Percentiles rank a stretch among this genome's conserved stretches.
These are phyloP conservation scores for Pleurotus pulmonarius DNA, from an alignment of 768 basidiomycete genomes.

Conservation along the genomic window DNA sequence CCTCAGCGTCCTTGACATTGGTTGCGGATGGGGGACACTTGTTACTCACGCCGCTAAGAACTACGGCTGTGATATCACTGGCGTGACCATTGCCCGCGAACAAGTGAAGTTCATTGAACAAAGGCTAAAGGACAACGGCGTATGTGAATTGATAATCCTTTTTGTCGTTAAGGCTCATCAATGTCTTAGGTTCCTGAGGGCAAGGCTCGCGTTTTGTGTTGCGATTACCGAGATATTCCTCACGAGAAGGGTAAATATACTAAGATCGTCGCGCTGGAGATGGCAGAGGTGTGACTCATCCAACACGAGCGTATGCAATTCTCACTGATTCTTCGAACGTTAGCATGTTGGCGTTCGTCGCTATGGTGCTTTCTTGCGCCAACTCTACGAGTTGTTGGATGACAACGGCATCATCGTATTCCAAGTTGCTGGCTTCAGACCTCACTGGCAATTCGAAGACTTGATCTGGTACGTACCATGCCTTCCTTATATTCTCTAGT, in stretches of 20 bases:
- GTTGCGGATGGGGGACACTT: conserved; percentile 97
- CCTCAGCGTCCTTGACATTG: conserved; percentile 70
- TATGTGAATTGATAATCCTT: conserved; percentile 16
- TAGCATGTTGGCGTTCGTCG: conserved; percentile 95
- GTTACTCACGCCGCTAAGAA: conserved; percentile 95
- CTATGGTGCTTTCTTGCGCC: conserved; percentile 82
- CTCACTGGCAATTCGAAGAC: conserved; percentile 98
- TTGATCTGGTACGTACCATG: conserved; percentile 69
- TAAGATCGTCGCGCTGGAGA: conserved; percentile 95
- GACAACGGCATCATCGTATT: conserved; percentile 94
- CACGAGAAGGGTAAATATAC: conserved; percentile 69
- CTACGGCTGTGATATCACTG: conserved; percentile 93
- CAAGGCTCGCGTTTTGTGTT: conserved; percentile 87
- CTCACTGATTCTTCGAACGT: background rate
- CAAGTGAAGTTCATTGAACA: conserved; percentile 92
- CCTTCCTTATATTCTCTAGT: background rate
- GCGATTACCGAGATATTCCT: conserved; percentile 90
- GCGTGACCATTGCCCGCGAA: conserved; percentile 88
- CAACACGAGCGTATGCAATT: background rate
- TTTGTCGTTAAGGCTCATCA: too few relatives aligned
- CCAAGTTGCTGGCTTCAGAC: conserved; percentile 96
- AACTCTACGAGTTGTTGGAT: conserved; percentile 90
- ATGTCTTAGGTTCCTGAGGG: conserved; percentile 41
- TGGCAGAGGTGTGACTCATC: conserved; percentile 76
- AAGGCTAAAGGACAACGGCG: conserved; percentile 78